phyloP scores from a whole-genome alignment of 2,329 filamentous ascomycete genomes.

The Whalleya microplaca region DNA sequence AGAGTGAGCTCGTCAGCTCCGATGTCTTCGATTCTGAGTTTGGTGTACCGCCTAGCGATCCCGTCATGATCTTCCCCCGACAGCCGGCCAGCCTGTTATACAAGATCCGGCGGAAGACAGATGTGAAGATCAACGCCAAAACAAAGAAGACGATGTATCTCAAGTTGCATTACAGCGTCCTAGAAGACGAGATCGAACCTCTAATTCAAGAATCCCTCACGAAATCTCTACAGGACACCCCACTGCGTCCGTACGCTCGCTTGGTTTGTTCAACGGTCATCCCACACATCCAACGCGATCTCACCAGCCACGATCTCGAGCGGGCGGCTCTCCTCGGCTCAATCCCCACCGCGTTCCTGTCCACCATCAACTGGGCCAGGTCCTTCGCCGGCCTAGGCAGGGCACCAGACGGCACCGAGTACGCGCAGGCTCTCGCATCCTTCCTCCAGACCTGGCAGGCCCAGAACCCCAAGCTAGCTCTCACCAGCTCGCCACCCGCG shows the following conservation, averaged over 20 bases:
- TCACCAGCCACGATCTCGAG: slow-evolving; percentile 60
- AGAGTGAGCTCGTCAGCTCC: slow-evolving; percentile 71
- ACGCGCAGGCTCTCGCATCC: slow-evolving; percentile 33
- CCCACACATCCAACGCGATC: slow-evolving; percentile 45
- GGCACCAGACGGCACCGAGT: slow-evolving; percentile 40
- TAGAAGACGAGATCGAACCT: slow-evolving; percentile 72
- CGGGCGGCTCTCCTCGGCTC: slow-evolving; percentile 57
- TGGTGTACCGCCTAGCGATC: slow-evolving; percentile 54
- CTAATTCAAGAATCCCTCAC: slow-evolving; percentile 50
- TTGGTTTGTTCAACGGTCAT: slow-evolving; percentile 51
- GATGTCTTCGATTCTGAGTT: slow-evolving; percentile 69
- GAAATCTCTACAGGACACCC: slow-evolving; percentile 43
- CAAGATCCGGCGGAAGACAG: slow-evolving; percentile 66
- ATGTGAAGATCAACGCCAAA: slow-evolving; percentile 37
- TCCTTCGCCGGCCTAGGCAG: slow-evolving; percentile 55
- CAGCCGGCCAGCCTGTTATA: slow-evolving; percentile 84
- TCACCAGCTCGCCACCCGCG: slow-evolving; percentile 39
- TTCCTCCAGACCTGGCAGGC: slow-evolving; percentile 46
- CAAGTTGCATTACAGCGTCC: slow-evolving; percentile 73
- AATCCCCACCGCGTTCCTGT: slow-evolving; percentile 53
- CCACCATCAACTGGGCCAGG: slow-evolving; percentile 50
- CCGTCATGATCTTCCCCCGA: slow-evolving; percentile 72
- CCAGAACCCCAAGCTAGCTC: slow-evolving; percentile 37
- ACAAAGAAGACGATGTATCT: slow-evolving; percentile 62
- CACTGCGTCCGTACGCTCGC: slow-evolving; percentile 50